Conservation (phyloP, 176 grass and related monocot species). For the Neostapfia colusana region DNA sequence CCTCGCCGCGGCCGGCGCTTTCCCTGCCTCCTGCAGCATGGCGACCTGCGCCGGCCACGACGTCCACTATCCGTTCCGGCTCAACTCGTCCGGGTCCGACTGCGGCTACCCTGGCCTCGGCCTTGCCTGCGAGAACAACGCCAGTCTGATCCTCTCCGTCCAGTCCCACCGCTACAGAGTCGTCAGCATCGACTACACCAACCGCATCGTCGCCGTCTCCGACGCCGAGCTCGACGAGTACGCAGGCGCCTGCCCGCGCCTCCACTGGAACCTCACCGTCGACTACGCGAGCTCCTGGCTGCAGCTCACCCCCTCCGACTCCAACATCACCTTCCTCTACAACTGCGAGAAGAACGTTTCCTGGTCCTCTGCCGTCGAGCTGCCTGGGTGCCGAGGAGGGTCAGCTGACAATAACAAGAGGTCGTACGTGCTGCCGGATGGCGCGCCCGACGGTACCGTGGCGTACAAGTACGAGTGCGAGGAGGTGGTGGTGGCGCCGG, state of each 20-base stretch:
- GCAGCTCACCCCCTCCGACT: not conserved
- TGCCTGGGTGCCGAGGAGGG: not conserved
- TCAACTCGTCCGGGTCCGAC: not conserved
- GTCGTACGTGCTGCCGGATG: constrained; percentile 16
- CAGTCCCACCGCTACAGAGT: constrained; percentile 41
- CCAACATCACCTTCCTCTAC: constrained; percentile 55
- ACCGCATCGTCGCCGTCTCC: constrained; percentile 25
- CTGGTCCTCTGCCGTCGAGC: not conserved
- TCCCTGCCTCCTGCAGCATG: not conserved
- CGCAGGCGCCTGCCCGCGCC: constrained; percentile 20
- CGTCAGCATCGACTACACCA: not conserved
- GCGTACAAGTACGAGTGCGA: constrained; percentile 29
- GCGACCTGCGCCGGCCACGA: not conserved
- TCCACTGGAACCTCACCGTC: constrained; percentile 47
- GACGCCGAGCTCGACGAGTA: constrained; percentile 23
- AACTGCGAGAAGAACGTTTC: constrained; percentile 30
- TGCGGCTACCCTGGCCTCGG: constrained; percentile 52
- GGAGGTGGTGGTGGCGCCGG: constrained; percentile 46
- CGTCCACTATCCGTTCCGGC: constrained; percentile 57
- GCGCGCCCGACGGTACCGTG: not conserved
- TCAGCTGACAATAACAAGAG: not conserved
- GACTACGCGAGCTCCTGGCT: not conserved
- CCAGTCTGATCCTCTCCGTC: constrained; percentile 36
- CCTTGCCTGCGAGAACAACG: constrained; percentile 42
- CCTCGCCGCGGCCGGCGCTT: not conserved